phyloP scores from a whole-genome alignment of 73 alveolate genomes.

The Paramecium caudatum region DNA sequence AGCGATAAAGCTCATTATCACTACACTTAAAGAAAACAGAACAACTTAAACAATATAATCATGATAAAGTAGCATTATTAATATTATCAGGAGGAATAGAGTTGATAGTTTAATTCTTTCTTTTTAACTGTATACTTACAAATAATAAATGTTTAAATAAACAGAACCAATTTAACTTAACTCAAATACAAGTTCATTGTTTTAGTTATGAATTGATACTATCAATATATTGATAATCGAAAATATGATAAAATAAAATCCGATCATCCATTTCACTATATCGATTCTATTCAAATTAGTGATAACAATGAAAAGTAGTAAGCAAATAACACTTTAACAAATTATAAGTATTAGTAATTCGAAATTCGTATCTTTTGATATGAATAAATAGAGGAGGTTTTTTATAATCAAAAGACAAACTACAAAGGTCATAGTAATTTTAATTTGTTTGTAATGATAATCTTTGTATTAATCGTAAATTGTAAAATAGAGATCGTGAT shows the following conservation, averaged over 20 bases:
- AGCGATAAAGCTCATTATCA: not conserved
- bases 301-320: not conserved
- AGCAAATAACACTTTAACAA: not conserved
- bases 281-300: not conserved
- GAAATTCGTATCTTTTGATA: not conserved
- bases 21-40: not conserved
- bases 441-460: not conserved
- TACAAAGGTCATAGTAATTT: not conserved
- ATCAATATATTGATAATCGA: not conserved
- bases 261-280: not conserved
- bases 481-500: not conserved
- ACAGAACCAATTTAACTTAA: slow-evolving; percentile 5
- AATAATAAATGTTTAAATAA: not conserved
- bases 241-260: not conserved
- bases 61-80: slow-evolving; percentile 2
- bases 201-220: not conserved
- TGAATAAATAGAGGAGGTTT: not conserved
- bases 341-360: not conserved
- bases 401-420: not conserved
- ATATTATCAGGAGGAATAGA: not conserved
- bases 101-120: not conserved
- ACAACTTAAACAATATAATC: not conserved
- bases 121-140: not conserved
- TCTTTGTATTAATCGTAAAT: slow-evolving; percentile 45
- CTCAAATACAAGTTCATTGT: not conserved